Evolutionary conservation across 2,329 filamentous ascomycete genomes (phyloP).

Genomic region (Fusarium aywerte): DNA sequence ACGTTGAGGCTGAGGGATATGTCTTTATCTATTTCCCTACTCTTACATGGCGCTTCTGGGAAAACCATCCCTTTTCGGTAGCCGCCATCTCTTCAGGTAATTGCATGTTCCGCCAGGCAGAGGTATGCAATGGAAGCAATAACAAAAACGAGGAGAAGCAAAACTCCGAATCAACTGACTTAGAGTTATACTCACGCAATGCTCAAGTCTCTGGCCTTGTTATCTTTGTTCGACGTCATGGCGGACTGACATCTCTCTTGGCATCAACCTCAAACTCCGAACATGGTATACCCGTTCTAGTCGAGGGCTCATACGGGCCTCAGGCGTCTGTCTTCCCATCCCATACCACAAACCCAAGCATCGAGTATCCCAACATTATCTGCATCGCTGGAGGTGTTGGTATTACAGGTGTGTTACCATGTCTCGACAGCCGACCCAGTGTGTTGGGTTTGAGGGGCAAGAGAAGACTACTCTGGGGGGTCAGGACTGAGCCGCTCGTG

Average conservation of each 20-base stretch:
- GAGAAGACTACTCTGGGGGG: conserved; percentile 47
- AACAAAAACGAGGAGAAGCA: neutral
- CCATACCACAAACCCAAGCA: neutral
- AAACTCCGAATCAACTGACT: neutral
- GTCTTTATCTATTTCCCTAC: conserved; percentile 48
- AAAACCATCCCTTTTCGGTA: conserved; percentile 49
- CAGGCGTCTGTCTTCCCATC: neutral
- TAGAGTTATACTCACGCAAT: conserved; percentile 18
- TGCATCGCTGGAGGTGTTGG: conserved; percentile 49
- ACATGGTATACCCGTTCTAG: conserved; percentile 41
- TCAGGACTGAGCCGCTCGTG: neutral
- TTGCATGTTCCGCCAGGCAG: neutral
- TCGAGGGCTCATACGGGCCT: conserved; percentile 45
- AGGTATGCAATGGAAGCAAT: conserved; percentile 7
- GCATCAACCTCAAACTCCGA: conserved; percentile 11
- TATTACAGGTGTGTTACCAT: conserved; percentile 45
- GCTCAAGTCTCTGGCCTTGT: conserved; percentile 37
- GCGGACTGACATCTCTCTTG: conserved; percentile 39
- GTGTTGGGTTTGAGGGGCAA: conserved; percentile 31
- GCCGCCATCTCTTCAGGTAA: conserved; percentile 29
- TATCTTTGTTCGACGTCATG: conserved; percentile 43
- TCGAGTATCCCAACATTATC: conserved; percentile 41
- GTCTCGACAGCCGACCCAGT: conserved; percentile 33
- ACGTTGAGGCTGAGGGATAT: conserved; percentile 41
- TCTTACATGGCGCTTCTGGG: conserved; percentile 47